phyloP scores from a whole-genome alignment of 805 yeast genomes.

The Kregervanrija delftensis region DNA sequence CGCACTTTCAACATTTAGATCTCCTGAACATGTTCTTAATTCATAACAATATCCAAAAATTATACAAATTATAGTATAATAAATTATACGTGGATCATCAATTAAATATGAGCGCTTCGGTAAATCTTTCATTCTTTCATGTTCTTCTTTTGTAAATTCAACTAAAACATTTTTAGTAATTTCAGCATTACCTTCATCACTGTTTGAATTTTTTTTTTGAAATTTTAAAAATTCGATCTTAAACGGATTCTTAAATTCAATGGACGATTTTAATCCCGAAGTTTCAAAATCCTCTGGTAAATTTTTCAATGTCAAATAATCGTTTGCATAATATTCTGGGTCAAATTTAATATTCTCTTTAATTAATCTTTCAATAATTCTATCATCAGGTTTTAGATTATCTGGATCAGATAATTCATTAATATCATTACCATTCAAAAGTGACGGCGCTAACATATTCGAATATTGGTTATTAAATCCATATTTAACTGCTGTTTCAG shows the following conservation, averaged over 20 bases:
- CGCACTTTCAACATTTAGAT: constrained; percentile 75
- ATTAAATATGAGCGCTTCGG: constrained; percentile 60
- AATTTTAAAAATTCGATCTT: constrained; percentile 30
- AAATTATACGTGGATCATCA: constrained; percentile 47
- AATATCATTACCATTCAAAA: constrained; percentile 82
- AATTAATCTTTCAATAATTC: constrained; percentile 59
- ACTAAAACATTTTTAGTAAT: constrained; percentile 31
- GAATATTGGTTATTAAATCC: constrained; percentile 76
- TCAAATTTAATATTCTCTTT: constrained; percentile 75
- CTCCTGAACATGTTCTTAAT: constrained; percentile 62
- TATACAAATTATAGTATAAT: constrained; percentile 57
- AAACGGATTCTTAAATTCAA: constrained; percentile 48
- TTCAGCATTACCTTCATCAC: too few relatives aligned
- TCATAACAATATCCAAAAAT: constrained; percentile 75
- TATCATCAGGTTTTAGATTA: constrained; percentile 43
- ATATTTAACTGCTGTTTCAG: constrained; percentile 34
- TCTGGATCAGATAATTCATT: constrained; percentile 86
- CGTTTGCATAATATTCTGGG: constrained; percentile 84
- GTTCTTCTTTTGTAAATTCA: constrained; percentile 53
- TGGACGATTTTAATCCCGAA: constrained; percentile 28
- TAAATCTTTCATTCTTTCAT: constrained; percentile 58
- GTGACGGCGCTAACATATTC: constrained; percentile 55
- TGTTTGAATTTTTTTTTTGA: constrained; percentile 15
- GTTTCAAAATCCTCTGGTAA: constrained; percentile 30
- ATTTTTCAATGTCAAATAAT: constrained; percentile 55